Evolutionary conservation across 2,329 filamentous ascomycete genomes (phyloP), one percentile per base, ranked within the genome.

Genomic region (Fusarium incarnatum): DNA sequence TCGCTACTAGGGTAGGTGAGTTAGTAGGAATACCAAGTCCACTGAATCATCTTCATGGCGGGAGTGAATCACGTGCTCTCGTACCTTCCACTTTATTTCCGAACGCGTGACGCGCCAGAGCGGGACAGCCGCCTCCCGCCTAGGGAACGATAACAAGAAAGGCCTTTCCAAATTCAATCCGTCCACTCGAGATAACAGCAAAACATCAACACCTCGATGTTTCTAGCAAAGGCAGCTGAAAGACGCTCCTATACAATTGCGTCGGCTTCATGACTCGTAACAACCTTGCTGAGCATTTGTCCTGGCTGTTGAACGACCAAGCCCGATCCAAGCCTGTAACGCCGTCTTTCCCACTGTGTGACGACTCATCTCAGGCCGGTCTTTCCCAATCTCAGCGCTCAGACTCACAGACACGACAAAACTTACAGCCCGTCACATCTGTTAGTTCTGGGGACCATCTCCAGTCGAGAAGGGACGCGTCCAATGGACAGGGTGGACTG

Each of bases 201-300:
- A 59, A 23, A 40, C 12, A 57, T 32, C 30, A 65, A 55, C 16
- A 61, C 58, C 60, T 71, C 68, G 61, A 78, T 78, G 76, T 74
- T 71, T 66, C 57, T 58, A 46, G 46, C 34, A 64, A 64, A 61
- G 64, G 58, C 30, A 69, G 53, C 61, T 70, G 65, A 73, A 64
- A 65, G 48, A 71, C 63, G 54, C 62, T 68, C 68, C 70, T 73
- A 69, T 62, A 70, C 48, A 55, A 54, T 37, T 40, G 56, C 64
- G 73, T 79, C 79, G 82, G 76, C 82, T 85, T 85, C 81, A 89
- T 89, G 87, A 89, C 87, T 81, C 86, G 85, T 77, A 88, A 89
- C 80, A 89, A 89, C 76, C 83, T 89, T 64, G 77, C 79, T 73
- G 83, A 86, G 75, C 85, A 89, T 77, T 80, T 89, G 73, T 81